Evolutionary conservation across 2,329 filamentous ascomycete genomes (phyloP), one percentile per base, ranked within the genome.

Genomic region (Beauveria sp.): DNA sequence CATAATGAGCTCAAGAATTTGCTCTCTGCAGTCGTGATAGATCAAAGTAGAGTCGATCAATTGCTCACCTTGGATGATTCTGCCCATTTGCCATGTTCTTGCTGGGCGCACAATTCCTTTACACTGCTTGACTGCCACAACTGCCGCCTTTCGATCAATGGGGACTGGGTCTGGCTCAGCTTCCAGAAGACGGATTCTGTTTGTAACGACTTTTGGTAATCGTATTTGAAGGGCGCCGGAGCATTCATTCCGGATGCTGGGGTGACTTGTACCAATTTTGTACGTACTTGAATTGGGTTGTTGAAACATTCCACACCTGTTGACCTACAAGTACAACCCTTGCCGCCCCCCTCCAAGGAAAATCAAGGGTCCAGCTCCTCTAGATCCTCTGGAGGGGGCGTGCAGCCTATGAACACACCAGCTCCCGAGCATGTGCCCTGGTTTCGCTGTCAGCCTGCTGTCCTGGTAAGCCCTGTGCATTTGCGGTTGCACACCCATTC

Each of bases 301-400:
- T 20, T 26, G 18, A 16, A 57, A 57, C 41, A 57, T 41, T 44
- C 47, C 20, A 40, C 46, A 46, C 2, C 7, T 16, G 6, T 37
- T 16, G 34, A 37, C 24, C 22, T 20, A 43, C 24, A 28, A 10
- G 22, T 9, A 40, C 34, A 28, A 24, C 24, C 52, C 52, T 43
- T 24, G 52, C 55, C 2, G 2, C 24, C 37, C 55, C 10, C 12
- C 43, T 18, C 20, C 5, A 24, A 18, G 28, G 50, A n/a, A 50
- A 58, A n/a, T 28, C 46, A 44, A 59, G 56, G 56, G 56, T 59
- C 56, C 56, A 53, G 37, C 24, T 30, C 20, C 41, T 28, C 22
- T 46, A n/a, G 48, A 52, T 30, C 20, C 41, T 28, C 22, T 46
- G 26, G 48, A 52, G 56, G 56, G 56, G 56, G 56, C 20, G 56